These are phyloP conservation scores for Centrapalus pauciflorus DNA, from an alignment of 129 eudicot species.

Conservation along the genomic window DNA sequence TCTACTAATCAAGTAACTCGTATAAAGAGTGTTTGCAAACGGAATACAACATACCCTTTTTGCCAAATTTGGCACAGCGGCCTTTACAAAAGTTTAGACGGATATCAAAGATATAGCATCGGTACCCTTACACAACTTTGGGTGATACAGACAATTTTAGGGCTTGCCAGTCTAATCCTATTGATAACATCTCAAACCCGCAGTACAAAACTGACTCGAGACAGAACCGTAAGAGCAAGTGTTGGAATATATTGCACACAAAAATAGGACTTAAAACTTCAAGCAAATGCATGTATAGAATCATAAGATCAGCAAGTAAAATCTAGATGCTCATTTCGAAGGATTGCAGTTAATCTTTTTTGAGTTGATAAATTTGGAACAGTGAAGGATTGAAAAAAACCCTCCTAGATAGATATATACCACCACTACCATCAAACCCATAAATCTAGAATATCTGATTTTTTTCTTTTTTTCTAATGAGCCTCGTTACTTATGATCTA, in stretches of 20 bases:
- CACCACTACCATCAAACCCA: conserved; percentile 22
- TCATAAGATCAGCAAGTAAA: conserved; percentile 24
- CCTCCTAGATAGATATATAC: conserved; percentile 18
- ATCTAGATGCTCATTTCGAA: conserved; percentile 37
- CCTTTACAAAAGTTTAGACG: too few species aligned
- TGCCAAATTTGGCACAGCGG: too few species aligned
- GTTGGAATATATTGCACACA: conserved; percentile 18
- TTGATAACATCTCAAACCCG: too few species aligned
- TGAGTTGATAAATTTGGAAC: conserved; percentile 9
- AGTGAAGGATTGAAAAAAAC: conserved; percentile 12
- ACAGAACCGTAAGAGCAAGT: not conserved
- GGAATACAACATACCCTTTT: too few species aligned
- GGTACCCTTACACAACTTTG: too few species aligned
- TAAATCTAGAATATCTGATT: conserved; percentile 15
- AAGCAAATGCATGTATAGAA: conserved; percentile 16
- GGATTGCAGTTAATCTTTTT: conserved; percentile 23
- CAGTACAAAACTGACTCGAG: not conserved
- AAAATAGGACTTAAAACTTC: conserved; percentile 2
- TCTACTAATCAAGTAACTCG: too few species aligned
- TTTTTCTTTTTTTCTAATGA: conserved; percentile 21
- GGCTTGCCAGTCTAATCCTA: too few species aligned
- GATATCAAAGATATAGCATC: too few species aligned
- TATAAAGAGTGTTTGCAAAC: too few species aligned
- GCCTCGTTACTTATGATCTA: conserved; percentile 54
- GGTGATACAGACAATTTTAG: too few species aligned